Percentiles rank a stretch among this genome's conserved stretches.
Conservation (phyloP, 495 filamentous ascomycete genomes). For the Xylaria intraflava region DNA sequence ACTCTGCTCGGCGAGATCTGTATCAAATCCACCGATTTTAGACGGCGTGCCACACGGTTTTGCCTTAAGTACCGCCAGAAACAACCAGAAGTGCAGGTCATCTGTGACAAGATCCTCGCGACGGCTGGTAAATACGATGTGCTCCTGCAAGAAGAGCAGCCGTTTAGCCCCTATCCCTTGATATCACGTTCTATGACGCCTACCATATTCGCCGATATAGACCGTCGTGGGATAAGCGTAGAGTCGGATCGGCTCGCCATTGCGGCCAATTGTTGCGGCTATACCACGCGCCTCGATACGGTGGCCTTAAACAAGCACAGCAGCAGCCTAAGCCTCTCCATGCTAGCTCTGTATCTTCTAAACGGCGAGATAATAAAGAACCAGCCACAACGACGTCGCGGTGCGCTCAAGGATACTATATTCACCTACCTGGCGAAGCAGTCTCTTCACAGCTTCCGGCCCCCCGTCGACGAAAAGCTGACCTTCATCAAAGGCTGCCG, state of each 20-base stretch:
- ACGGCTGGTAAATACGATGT: slow-evolving; percentile 24
- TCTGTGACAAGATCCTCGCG: slow-evolving; percentile 21
- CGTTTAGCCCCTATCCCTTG: neutral
- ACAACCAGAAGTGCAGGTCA: slow-evolving; percentile 5
- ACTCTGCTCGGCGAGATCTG: slow-evolving; percentile 26
- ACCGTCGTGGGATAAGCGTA: slow-evolving; percentile 12
- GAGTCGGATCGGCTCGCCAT: slow-evolving; percentile 28
- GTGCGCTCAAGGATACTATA: slow-evolving; percentile 18
- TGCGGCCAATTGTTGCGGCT: slow-evolving; percentile 26
- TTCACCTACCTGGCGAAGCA: slow-evolving; percentile 22
- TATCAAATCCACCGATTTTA: slow-evolving; percentile 25
- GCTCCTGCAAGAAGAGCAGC: slow-evolving; percentile 18
- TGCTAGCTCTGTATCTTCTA: slow-evolving; percentile 28
- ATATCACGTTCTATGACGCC: slow-evolving; percentile 28
- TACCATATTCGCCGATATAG: slow-evolving; percentile 21
- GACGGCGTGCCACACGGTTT: slow-evolving; percentile 19
- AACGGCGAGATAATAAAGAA: slow-evolving; percentile 34
- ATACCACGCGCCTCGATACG: slow-evolving; percentile 23
- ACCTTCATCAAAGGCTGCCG: slow-evolving; percentile 33
- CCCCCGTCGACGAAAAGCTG: slow-evolving; percentile 19
- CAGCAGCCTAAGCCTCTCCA: slow-evolving; percentile 25
- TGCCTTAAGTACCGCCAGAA: slow-evolving; percentile 22
- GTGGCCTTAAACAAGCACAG: slow-evolving; percentile 15
- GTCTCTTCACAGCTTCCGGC: slow-evolving; percentile 20
- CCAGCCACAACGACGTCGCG: slow-evolving; percentile 4